Evolutionary conservation across 2,329 filamentous ascomycete species (phyloP), one percentile per base, ranked within the genome.

Genomic region (Colletotrichum cordylinicola): DNA sequence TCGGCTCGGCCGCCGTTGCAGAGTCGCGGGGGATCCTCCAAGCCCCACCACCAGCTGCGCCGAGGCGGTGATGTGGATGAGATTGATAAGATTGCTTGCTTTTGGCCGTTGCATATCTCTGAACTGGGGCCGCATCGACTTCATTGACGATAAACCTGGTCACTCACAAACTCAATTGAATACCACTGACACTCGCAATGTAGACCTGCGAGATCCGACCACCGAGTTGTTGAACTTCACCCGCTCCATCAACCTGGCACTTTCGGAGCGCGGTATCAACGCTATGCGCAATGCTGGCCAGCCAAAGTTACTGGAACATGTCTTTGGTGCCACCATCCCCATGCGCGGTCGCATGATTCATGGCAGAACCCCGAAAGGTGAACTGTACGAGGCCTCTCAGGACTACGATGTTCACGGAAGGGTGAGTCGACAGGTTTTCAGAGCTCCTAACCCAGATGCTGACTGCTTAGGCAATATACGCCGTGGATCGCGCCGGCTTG

Each of bases 341-440:
- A 98, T 99, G 96, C 89, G 94, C 83, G 97, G 96, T 15, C 95
- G 97, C 31, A 99, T 99, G 97, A 98, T 99, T 78, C 97, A 99
- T 82, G 92, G 95, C 39, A 89, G 88, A 80, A 88, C 88, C 24
- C 88, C 90, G 10, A 86, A 90, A 21, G 95, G 95, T 6, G 85
- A 91, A 29, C 85, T 98, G 62, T 95, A 93, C 80, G 93, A 96
- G 81, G 91, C 93, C 76, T 87, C 94, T n/a, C 97, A 99, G 84
- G 91, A 93, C 77, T 99, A 99, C 83, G 97, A 99, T 84, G 90
- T 95, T 12, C 94, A 97, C 79, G 96, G 96, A 76, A 91, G 95
- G 83, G 95, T 98, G 88, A 55, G 60, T 65, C 71, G 8, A 48
- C 10, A 4, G 5, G 1, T 16, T 58, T 68, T 12, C 60, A 21